A percentile compares a stretch with the other conserved stretches of the same genome.
These are phyloP conservation scores for Stereocaulon alpinum DNA, from an alignment of 495 filamentous ascomycete species.

Conservation along the genomic window DNA sequence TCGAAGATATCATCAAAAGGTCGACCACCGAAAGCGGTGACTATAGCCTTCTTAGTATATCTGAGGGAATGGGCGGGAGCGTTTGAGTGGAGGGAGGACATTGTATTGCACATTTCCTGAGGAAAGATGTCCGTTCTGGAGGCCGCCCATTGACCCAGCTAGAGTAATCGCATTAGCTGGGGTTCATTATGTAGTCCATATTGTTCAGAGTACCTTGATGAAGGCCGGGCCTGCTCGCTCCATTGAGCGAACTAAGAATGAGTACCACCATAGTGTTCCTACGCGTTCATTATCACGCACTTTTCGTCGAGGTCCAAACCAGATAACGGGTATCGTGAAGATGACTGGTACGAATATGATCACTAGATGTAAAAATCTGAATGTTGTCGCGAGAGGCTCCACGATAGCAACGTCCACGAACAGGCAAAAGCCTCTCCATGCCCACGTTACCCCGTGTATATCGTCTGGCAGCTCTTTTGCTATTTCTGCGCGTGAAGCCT, in stretches of 20 bases:
- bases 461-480: slow-evolving; percentile 52
- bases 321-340: slow-evolving; percentile 65
- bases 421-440: slow-evolving; percentile 45
- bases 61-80: slow-evolving; percentile 82
- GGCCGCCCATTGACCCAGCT: slow-evolving; percentile 99
- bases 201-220: slow-evolving; percentile 65
- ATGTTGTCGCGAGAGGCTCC: slow-evolving; percentile 80
- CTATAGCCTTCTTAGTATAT: slow-evolving; percentile 67
- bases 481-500: slow-evolving; percentile 67
- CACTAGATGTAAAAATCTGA: slow-evolving; percentile 74
- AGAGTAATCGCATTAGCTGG: slow-evolving; percentile 9
- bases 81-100: slow-evolving; percentile 93
- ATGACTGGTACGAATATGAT: slow-evolving; percentile 89
- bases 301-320: slow-evolving; percentile 53
- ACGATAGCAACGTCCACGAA: slow-evolving; percentile 62
- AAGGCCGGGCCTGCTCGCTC: slow-evolving; percentile 92
- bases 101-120: slow-evolving; percentile 78
- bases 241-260: slow-evolving; percentile 79
- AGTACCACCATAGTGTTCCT: slow-evolving; percentile 93
- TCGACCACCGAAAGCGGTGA: slow-evolving; percentile 68
- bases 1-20: slow-evolving; percentile 89
- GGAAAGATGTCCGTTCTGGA: slow-evolving; percentile 96
- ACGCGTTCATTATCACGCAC: slow-evolving; percentile 56
- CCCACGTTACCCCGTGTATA: slow-evolving; percentile 43
- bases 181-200: not conserved